Evolutionary conservation across 306 rosid genomes (phyloP), one percentile per base, ranked within the genome.

Genomic region (Dryas drummondii): DNA sequence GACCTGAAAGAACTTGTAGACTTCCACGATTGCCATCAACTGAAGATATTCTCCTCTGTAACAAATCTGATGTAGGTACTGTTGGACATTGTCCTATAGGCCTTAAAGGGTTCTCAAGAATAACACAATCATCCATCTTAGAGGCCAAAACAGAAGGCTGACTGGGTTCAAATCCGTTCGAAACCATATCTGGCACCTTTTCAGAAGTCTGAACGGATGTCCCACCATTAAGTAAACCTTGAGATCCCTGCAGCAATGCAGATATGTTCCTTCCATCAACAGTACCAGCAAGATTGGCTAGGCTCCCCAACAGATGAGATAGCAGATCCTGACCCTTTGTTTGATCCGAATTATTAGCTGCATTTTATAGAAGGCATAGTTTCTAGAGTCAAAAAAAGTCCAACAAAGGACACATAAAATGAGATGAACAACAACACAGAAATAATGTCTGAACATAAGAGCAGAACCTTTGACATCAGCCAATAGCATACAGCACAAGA

Each of bases 281-380:
- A 50, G 89, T 75, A 80, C 85, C 90, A 42, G 88, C 79, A 60
- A 82, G 68, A 82, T 78, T 83, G 51, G 87, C 93, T 68, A 93
- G 82, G 86, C 78, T 93, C 78, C 70, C 82, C 76, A 88, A 84
- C 45, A 90, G 83, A 82, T 86, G 92, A 63, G 89, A 83, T 6
- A 91, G 80, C 56, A 90, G 77, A 83, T 88, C 92, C 72, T 82
- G 92, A 79, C 84, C 89, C 80, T 73, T 88, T 15, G 79, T 52
- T 52, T 83, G 80, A 79, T 84, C 88, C 37, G 89, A 81, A 58
- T 73, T 84, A 82, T 80, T 87, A 76, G 93, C 98, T 93, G 91
- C 87, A 83, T 71, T 74, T 82, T 65, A 83, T 47, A 82, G 61
- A 82, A 72, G 74, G 70, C 75, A 86, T 17, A 49, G 73, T 75